A percentile compares a stretch with the other conserved stretches of the same genome.
Conservation (phyloP, 1,284 basidiomycete species). For the Pyrrhoderma lamaoense region DNA sequence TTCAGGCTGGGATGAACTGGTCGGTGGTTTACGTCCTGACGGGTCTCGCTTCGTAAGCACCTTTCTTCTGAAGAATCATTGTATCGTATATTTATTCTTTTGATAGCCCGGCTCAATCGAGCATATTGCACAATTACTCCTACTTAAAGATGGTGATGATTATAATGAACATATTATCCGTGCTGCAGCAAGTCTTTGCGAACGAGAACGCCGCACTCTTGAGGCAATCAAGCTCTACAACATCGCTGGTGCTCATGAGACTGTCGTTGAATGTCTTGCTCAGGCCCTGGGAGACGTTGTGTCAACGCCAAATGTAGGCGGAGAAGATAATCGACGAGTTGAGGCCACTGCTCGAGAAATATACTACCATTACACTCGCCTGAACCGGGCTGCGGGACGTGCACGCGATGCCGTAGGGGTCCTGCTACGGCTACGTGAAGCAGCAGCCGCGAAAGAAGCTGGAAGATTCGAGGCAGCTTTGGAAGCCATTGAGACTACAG, state of each 20-base stretch:
- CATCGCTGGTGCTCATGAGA: slow-evolving; percentile 86
- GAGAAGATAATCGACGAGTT: slow-evolving; percentile 62
- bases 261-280: slow-evolving; percentile 84
- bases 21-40: slow-evolving; percentile 86
- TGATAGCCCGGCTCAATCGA: slow-evolving; percentile 80
- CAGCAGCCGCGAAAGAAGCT: slow-evolving; percentile 68
- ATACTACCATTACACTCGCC: slow-evolving; percentile 80
- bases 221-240: slow-evolving; percentile 97
- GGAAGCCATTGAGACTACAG: slow-evolving; percentile 83
- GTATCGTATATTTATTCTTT: neutral
- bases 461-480: slow-evolving; percentile 74
- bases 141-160: slow-evolving; percentile 61
- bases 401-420: slow-evolving; percentile 75
- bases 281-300: slow-evolving; percentile 85
- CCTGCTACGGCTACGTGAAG: slow-evolving; percentile 78
- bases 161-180: slow-evolving; percentile 83
- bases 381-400: slow-evolving; percentile 66
- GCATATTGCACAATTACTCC: slow-evolving; percentile 71
- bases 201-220: slow-evolving; percentile 74
- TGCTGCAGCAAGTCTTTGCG: slow-evolving; percentile 69
- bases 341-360: slow-evolving; percentile 80
- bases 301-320: slow-evolving; percentile 57
- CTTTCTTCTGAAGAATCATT: neutral
- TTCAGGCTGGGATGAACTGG: slow-evolving; percentile 80
- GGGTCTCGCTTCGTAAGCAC: slow-evolving; percentile 78